These are phyloP conservation scores for Colletotrichum karsti DNA, from an alignment of 2,329 filamentous ascomycete genomes.

Conservation along the genomic window DNA sequence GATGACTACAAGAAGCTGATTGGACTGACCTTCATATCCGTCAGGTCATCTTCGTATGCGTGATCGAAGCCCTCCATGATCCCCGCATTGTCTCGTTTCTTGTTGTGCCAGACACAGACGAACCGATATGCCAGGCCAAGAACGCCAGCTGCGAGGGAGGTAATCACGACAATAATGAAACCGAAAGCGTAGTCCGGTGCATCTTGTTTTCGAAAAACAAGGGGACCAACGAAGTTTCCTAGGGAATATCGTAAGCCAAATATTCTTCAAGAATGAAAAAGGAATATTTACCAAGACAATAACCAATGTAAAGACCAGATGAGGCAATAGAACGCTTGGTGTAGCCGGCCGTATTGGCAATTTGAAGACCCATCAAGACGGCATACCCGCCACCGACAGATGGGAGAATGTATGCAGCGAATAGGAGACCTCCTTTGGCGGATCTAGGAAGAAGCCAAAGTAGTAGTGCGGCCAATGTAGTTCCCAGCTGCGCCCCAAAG, in stretches of 20 bases:
- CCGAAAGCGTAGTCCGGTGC: slow-evolving; percentile 34
- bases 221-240: slow-evolving; percentile 52
- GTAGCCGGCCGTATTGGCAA: slow-evolving; percentile 61
- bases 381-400: slow-evolving; percentile 54
- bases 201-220: slow-evolving; percentile 49
- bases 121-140: slow-evolving; percentile 52
- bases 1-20: not conserved
- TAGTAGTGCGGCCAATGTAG: slow-evolving; percentile 49
- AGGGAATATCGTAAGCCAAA: not conserved
- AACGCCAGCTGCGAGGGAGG: slow-evolving; percentile 37
- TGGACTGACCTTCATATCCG: slow-evolving; percentile 45
- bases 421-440: slow-evolving; percentile 53
- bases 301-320: slow-evolving; percentile 59
- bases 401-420: slow-evolving; percentile 57
- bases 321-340: slow-evolving; percentile 58
- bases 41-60: slow-evolving; percentile 61
- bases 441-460: slow-evolving; percentile 51
- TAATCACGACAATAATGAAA: slow-evolving; percentile 48
- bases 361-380: slow-evolving; percentile 57
- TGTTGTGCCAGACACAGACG: slow-evolving; percentile 53
- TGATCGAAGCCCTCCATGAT: slow-evolving; percentile 58
- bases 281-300: slow-evolving; percentile 49
- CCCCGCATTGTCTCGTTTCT: slow-evolving; percentile 48
- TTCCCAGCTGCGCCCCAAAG: slow-evolving; percentile 47
- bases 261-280: not conserved